Evolutionary conservation across 2,329 filamentous ascomycete genomes (phyloP).

Genomic region (Lachnellula arida): DNA sequence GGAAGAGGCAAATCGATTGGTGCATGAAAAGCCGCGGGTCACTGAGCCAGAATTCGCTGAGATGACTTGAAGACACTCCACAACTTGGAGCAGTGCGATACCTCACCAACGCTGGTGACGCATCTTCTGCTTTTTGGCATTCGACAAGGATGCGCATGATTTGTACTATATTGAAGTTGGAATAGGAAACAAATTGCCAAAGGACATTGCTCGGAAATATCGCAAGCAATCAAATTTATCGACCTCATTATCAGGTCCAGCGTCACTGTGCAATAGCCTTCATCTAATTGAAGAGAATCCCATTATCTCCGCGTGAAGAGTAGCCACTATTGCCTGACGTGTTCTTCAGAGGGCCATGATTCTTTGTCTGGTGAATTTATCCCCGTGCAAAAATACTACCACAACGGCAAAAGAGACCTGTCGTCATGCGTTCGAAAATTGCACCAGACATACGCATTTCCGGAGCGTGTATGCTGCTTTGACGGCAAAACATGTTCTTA

Average conservation of each 20-base stretch:
- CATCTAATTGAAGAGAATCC: not conserved
- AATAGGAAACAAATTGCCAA: slow-evolving; percentile 4
- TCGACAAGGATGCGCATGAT: not conserved
- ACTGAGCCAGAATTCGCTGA: slow-evolving; percentile 3
- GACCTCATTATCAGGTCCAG: slow-evolving; percentile 7
- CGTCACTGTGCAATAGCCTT: not conserved
- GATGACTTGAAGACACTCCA: slow-evolving; percentile 6
- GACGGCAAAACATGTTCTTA: too few species aligned
- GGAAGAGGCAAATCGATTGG: slow-evolving; percentile 7
- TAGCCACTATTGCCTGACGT: not conserved
- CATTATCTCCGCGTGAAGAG: not conserved
- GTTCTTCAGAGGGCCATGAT: not conserved
- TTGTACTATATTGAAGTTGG: not conserved
- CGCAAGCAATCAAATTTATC: slow-evolving; percentile 6
- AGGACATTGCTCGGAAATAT: slow-evolving; percentile 6
- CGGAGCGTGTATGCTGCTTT: too few species aligned
- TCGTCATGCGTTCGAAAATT: too few species aligned
- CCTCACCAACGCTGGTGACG: slow-evolving; percentile 1
- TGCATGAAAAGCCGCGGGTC: slow-evolving; percentile 5
- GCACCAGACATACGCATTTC: too few species aligned
- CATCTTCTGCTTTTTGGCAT: slow-evolving; percentile 1
- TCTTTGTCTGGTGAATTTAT: not conserved
- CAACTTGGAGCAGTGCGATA: not conserved
- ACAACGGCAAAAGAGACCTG: too few species aligned
- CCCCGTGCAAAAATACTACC: not conserved